phyloP scores from a whole-genome alignment of 139 green algal species.

The Micractinium conductrix region DNA sequence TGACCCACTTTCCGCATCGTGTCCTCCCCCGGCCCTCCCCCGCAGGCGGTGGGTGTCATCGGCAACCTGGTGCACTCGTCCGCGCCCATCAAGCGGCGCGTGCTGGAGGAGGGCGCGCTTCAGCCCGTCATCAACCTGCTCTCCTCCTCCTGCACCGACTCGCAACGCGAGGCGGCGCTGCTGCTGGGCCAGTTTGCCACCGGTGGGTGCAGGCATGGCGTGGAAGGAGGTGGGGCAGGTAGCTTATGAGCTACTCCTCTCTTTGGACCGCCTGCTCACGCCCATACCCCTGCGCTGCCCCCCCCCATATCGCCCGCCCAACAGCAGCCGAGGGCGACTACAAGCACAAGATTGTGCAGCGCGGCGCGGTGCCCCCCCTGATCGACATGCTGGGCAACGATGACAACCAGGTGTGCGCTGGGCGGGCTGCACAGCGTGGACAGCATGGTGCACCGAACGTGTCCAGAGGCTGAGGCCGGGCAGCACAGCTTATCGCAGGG shows the following conservation, averaged over 20 bases:
- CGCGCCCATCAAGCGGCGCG: slow-evolving; percentile 76
- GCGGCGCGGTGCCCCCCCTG: slow-evolving; percentile 93
- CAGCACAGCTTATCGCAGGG: no score
- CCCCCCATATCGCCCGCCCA: background rate
- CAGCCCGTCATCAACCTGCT: slow-evolving; percentile 98
- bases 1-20: background rate
- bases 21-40: background rate
- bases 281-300: background rate
- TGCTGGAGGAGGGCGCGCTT: slow-evolving; percentile 90
- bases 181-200: slow-evolving; percentile 98
- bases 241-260: background rate
- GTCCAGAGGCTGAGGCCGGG: no score
- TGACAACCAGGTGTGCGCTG: no score
- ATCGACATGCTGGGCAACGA: slow-evolving; percentile 88
- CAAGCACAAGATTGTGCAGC: slow-evolving; percentile 92
- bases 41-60: slow-evolving; percentile 93
- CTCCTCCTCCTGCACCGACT: slow-evolving; percentile 83
- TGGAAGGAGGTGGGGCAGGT: background rate
- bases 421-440: no score
- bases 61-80: slow-evolving; percentile 98
- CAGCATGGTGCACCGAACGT: no score
- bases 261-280: background rate
- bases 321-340: slow-evolving; percentile 73
- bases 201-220: slow-evolving; percentile 8
- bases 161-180: slow-evolving; percentile 94